phyloP scores from a whole-genome alignment of 495 filamentous ascomycete genomes.

The Penicillium malachiteum region DNA sequence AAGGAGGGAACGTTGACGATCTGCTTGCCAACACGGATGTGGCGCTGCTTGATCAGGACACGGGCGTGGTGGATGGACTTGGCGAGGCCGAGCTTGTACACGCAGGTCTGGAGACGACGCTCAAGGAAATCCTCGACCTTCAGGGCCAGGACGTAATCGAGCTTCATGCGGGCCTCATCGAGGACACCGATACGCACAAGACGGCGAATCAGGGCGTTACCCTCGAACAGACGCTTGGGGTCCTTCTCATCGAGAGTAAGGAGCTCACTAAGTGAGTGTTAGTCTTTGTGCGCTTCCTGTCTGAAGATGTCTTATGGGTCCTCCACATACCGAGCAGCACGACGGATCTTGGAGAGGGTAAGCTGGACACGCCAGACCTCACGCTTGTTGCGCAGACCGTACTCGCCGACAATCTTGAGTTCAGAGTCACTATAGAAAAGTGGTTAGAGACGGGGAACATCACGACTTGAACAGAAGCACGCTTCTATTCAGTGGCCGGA shows the following conservation, averaged over 20 bases:
- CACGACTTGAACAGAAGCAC: conserved; percentile 96
- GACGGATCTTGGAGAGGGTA: conserved; percentile 99
- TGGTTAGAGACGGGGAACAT: conserved; percentile 40
- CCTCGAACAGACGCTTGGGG: conserved; percentile 99
- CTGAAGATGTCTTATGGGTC: not conserved
- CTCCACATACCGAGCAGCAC: conserved; percentile 90
- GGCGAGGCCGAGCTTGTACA: conserved; percentile 99
- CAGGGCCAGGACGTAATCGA: conserved; percentile 99
- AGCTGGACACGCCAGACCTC: conserved; percentile 99
- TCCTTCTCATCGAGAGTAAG: conserved; percentile 99
- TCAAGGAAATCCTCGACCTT: conserved; percentile 99
- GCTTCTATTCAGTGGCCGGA: conserved; percentile 97
- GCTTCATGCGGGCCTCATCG: conserved; percentile 99
- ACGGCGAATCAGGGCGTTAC: conserved; percentile 99
- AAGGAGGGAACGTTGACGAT: conserved; percentile 99
- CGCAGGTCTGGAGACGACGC: conserved; percentile 97
- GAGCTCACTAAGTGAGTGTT: conserved; percentile 71
- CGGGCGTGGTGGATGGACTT: conserved; percentile 99
- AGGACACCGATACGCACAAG: conserved; percentile 99
- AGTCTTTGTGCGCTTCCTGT: conserved; percentile 5
- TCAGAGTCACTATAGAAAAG: conserved; percentile 82
- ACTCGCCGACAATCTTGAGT: conserved; percentile 98
- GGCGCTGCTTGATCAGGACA: conserved; percentile 97
- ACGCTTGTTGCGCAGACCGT: conserved; percentile 99
- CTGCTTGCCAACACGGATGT: conserved; percentile 99